Percentiles rank a stretch among this genome's conserved stretches.
These are phyloP conservation scores for Tuber calosporum DNA, from an alignment of 495 filamentous ascomycete genomes.

Conservation along the genomic window DNA sequence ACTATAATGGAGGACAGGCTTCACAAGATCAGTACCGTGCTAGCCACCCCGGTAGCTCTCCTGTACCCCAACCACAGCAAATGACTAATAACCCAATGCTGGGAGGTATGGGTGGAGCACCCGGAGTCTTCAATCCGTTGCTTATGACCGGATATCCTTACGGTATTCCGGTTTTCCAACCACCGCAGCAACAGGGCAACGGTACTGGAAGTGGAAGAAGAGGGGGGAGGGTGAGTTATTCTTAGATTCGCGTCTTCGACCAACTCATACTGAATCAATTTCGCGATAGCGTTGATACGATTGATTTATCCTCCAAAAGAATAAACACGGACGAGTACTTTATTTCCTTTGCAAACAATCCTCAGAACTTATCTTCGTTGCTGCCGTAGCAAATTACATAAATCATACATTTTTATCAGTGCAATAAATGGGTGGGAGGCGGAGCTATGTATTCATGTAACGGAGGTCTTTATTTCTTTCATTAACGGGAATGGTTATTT, in stretches of 20 bases:
- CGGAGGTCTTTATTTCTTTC: slow-evolving; percentile 2
- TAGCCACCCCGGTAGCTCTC: slow-evolving; percentile 29
- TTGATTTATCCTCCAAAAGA: background rate
- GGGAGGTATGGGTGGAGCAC: slow-evolving; percentile 33
- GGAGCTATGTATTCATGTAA: slow-evolving; percentile 5
- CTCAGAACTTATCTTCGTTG: slow-evolving; percentile 1
- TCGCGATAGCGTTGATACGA: slow-evolving; percentile 1
- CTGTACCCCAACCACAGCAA: slow-evolving; percentile 37
- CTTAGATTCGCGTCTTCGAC: background rate
- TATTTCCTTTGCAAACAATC: background rate
- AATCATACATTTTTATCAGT: slow-evolving; percentile 8
- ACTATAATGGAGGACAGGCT: slow-evolving; percentile 25
- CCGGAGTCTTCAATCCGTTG: slow-evolving; percentile 36
- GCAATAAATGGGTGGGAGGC: background rate
- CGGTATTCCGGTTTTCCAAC: slow-evolving; percentile 35
- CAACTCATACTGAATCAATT: background rate
- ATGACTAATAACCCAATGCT: slow-evolving; percentile 38
- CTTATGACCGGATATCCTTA: slow-evolving; percentile 40
- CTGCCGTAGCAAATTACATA: slow-evolving; percentile 4
- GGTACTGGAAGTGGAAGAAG: slow-evolving; percentile 30
- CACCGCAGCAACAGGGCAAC: slow-evolving; percentile 36
- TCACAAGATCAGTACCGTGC: slow-evolving; percentile 39
- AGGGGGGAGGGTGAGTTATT: slow-evolving; percentile 40
- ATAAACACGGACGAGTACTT: background rate
- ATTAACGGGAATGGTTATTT: background rate